Base-by-base conservation (phyloP, 108 stramenopile species). In the Pseudonitzschia delicatissima region DNA sequence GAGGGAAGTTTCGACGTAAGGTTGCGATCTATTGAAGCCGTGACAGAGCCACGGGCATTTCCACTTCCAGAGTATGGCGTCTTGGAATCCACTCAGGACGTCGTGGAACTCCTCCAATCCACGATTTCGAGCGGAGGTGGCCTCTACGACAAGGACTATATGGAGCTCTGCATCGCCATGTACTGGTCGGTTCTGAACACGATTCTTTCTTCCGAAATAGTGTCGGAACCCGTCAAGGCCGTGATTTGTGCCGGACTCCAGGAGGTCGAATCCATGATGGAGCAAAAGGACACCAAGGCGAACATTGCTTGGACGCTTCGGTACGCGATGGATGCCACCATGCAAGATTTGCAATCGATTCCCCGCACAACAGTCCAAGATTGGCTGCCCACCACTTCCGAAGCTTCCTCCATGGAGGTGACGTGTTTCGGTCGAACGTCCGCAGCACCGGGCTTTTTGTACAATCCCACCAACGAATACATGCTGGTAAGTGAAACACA, bases 101-200 rank as follows among this genome's bases (percentile, higher is more conserved):
- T 18, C 6, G n/a, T 55, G 13, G 32, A 55, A 2, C 32, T 55
- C 12, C n/a, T 55, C 4, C 7, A 17, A 27, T 5, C 53, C 0
- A 55, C 53, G 26, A 15, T 55, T n/a, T 1, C 31, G 2, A 33
- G 31, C 31, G 53, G 53, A 5, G 53, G 53, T 0, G 32, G 53
- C n/a, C 32, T 55, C 29, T 55, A 55, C 17, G 53, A 55, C 32
- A 33, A 33, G 32, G 28, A 27, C 0, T 55, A 55, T 27, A 33
- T 33, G 9, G 53, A 55, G 13, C 32, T 55, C 2, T 55, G 53
- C 17, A 27, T 55, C 17, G 31, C 31, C 0, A 55, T 55, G 53
- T 55, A 55, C 32, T 55, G 53, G 53, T 55, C 53, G n/a, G 53
- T 55, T 0, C 32, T 55, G 34, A 55, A 55, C 17, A 31, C 53